A percentile compares a stretch with the other conserved stretches of the same genome.
Evolutionary conservation across 2,329 filamentous ascomycete genomes (phyloP).

Genomic region (Exophiala calicioides): DNA sequence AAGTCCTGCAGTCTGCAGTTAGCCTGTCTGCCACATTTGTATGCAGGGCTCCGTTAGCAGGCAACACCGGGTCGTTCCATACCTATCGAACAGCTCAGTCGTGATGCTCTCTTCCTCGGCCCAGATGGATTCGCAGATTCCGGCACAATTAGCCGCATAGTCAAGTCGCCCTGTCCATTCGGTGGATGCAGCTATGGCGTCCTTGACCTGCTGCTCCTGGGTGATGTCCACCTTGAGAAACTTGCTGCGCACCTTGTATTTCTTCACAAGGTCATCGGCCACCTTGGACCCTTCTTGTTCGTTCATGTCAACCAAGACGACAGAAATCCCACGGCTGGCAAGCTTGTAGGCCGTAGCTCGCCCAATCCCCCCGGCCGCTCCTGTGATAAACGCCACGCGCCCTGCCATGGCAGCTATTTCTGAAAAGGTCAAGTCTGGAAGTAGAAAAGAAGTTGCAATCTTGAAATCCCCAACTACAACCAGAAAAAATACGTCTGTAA

Average conservation of each 20-base stretch:
- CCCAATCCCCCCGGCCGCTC: slow-evolving; percentile 24
- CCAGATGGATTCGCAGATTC: slow-evolving; percentile 24
- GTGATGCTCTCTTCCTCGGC: slow-evolving; percentile 23
- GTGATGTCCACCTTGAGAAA: slow-evolving; percentile 27
- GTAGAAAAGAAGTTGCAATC: not conserved
- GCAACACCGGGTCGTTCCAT: not conserved
- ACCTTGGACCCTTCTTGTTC: slow-evolving; percentile 10
- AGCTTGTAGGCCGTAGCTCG: slow-evolving; percentile 22
- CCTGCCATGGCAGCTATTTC: slow-evolving; percentile 10
- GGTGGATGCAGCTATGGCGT: slow-evolving; percentile 10
- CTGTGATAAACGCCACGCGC: slow-evolving; percentile 23
- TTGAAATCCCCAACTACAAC: too few species aligned
- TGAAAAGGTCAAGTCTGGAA: not conserved
- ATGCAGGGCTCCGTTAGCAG: too few species aligned
- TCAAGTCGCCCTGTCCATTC: slow-evolving; percentile 23
- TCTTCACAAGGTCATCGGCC: slow-evolving; percentile 16
- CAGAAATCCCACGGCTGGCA: slow-evolving; percentile 18
- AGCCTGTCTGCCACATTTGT: too few species aligned
- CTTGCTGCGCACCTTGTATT: slow-evolving; percentile 20
- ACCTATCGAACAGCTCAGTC: slow-evolving; percentile 23
- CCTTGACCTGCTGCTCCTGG: slow-evolving; percentile 24
- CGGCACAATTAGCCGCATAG: slow-evolving; percentile 27
- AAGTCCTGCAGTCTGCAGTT: slow-evolving; percentile 7
- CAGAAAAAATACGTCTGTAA: too few species aligned
- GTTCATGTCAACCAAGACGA: slow-evolving; percentile 23